Base-by-base conservation (phyloP, 306 rosid species). In the Pyrus betulifolia region DNA sequence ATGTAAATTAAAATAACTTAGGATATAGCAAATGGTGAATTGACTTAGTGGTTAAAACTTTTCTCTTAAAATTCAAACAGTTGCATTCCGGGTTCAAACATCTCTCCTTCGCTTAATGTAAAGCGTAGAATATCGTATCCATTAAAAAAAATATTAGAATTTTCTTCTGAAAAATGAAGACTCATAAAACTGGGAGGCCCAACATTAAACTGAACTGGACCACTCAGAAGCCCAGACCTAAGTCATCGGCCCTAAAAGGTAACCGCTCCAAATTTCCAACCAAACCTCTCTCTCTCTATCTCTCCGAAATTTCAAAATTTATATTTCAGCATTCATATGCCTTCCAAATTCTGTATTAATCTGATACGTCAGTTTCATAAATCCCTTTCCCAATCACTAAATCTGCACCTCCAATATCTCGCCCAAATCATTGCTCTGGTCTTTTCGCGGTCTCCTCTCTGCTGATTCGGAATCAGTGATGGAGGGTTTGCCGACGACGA, bases 401-500 rank as follows among this genome's bases (percentile, higher is more conserved):
- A n/a, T 3, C 55, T 5, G 21, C 38, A 27, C 30, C 67, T 61
- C 7, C 67, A 28, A 27, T 12, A 5, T 62, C 33, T 14, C 7
- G 9, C 9, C 33, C 67, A 15, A 15, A 25, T 28, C 40, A 10
- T 57, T 40, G 31, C 58, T 51, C 19, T n/a, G 28, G 61, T 55
- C 30, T 59, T 54, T 83, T 10, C 33, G 27, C 62, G 23, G 22
- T 49, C 69, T 38, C 67, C 17, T 38, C 74, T 66, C 30, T n/a
- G 31, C 60, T 63, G 62, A n/a, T 69, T 31, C 59, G 5, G 10
- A 23, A 31, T 44, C 42, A 18, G 83, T 69, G 51, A 91, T 95
- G 99, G 99, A 92, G 58, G 77, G 85, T 68, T 87, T 87, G 42
- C 93, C 93, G 82, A 83, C 92, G 83, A 82, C 89, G 74, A 28